Percentiles rank a stretch among this genome's conserved stretches.
Conservation (phyloP, 805 yeast genomes). For the Candida glaebosa region DNA sequence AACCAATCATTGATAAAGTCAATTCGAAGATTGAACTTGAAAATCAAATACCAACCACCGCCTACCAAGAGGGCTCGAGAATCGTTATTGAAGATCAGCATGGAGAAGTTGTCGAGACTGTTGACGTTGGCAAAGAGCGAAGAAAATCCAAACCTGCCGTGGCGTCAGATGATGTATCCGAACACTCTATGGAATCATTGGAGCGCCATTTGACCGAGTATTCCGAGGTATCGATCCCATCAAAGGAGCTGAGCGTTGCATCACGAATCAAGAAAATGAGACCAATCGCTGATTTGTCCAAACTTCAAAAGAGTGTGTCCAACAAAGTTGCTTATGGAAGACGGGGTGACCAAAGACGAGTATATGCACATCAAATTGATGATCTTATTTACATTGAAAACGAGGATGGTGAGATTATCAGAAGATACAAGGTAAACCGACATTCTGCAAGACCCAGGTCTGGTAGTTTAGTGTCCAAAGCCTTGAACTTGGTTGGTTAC, state of each 20-base stretch:
- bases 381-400: conserved; percentile 80
- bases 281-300: conserved; percentile 1
- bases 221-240: conserved; percentile 21
- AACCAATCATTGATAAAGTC: conserved; percentile 6
- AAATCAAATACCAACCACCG: conserved; percentile 27
- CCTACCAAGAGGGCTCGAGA: conserved; percentile 61
- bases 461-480: conserved; percentile 40
- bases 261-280: neutral
- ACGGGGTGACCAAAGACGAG: conserved; percentile 32
- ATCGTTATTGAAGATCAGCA: conserved; percentile 76
- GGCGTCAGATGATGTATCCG: conserved; percentile 21
- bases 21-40: conserved; percentile 9
- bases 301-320: neutral
- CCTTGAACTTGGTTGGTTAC: conserved; percentile 55
- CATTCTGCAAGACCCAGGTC: conserved; percentile 42
- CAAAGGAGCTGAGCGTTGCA: neutral
- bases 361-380: conserved; percentile 75
- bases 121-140: conserved; percentile 36
- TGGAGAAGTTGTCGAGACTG: conserved; percentile 73
- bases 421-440: conserved; percentile 73
- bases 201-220: conserved; percentile 33
- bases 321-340: conserved; percentile 11
- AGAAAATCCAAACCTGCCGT: neutral
- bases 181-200: conserved; percentile 40
- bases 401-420: conserved; percentile 85